Evolutionary conservation across 805 yeast species (phyloP), one percentile per base, ranked within the genome.

Genomic region (Ogataea allantospora): DNA sequence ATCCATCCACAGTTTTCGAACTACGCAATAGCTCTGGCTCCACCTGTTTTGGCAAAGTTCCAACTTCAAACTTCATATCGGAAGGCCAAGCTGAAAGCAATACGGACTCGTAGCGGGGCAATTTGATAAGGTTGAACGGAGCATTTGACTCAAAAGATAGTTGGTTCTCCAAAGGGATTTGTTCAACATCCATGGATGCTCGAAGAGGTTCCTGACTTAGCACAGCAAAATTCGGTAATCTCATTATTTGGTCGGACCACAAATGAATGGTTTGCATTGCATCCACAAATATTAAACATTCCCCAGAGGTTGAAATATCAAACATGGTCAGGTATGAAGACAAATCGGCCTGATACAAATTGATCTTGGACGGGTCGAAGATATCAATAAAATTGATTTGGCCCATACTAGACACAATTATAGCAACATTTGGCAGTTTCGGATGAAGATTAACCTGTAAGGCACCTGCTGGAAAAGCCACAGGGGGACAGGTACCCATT

Each of bases 401-500:
- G 12, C 98, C 98, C 15, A 75, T 61, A 14, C 71, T 70, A 0
- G 96, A 83, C 0, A 87, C 83, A 6, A 86, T 78, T 4, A 88
- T 58, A 30, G 88, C 76, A 23, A 83, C 78, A 25, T 85, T 83
- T 5, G 96, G 84, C 33, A 88, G 57, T 43, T 84, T 83, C 6
- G 98, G 97, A 63, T 91, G 97, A 44, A 91, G 70, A 33, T 84
- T 72, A 1, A 83, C 93, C 55, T 75, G 84, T 7, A 84, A 72
- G 1, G 98, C 96, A 9, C 97, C 97, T 0, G 88, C 82, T 1
- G 93, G 88, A 53, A 88, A 88, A 4, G 96, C 78, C 6, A 91
- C 70, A 3, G 97, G 96, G 0, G 95, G 68, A 38, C 81, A 61
- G 2, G 88, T 73, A 35, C 76, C 73, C 76, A 85, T 68, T 40